phyloP scores from a whole-genome alignment of 139 green algal genomes.

The Tetraselmis striata region DNA sequence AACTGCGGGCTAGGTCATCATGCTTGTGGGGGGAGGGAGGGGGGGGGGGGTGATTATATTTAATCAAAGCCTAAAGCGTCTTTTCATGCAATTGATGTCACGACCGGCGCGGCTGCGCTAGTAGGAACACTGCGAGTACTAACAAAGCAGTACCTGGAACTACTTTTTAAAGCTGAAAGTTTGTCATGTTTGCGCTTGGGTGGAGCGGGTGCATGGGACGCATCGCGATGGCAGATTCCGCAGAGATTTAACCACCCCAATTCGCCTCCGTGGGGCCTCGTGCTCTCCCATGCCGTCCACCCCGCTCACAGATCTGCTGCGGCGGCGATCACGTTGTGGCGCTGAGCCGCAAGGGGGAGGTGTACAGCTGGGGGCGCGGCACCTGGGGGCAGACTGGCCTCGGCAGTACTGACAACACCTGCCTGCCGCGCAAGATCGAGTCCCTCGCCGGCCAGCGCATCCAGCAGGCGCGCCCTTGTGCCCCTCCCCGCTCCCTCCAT shows the following conservation, averaged over 20 bases:
- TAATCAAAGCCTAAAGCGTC: too few relatives aligned
- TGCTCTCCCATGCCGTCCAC: neutral
- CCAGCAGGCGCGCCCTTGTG: slow-evolving; percentile 31
- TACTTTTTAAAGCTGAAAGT: neutral
- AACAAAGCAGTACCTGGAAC: too few relatives aligned
- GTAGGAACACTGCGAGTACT: too few relatives aligned
- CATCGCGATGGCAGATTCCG: neutral
- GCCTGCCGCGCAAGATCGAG: slow-evolving; percentile 28
- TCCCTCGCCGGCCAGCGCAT: slow-evolving; percentile 32
- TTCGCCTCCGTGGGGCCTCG: too few relatives aligned
- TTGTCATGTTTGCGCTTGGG: neutral
- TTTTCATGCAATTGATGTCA: too few relatives aligned
- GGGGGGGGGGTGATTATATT: too few relatives aligned
- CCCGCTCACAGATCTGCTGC: slow-evolving; percentile 40
- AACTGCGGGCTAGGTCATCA: too few relatives aligned
- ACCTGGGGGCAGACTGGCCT: slow-evolving; percentile 60
- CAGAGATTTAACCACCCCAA: too few relatives aligned
- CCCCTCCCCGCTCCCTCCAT: too few relatives aligned
- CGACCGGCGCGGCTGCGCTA: too few relatives aligned
- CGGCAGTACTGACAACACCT: slow-evolving; percentile 37
- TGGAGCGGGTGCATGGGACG: neutral
- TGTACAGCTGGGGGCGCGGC: slow-evolving; percentile 55
- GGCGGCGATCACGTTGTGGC: slow-evolving; percentile 61
- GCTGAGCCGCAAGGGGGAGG: slow-evolving; percentile 23
- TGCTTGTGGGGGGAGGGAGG: too few relatives aligned